phyloP scores from a whole-genome alignment of 2,329 filamentous ascomycete genomes.

The Tolypocladium cylindrosporum region DNA sequence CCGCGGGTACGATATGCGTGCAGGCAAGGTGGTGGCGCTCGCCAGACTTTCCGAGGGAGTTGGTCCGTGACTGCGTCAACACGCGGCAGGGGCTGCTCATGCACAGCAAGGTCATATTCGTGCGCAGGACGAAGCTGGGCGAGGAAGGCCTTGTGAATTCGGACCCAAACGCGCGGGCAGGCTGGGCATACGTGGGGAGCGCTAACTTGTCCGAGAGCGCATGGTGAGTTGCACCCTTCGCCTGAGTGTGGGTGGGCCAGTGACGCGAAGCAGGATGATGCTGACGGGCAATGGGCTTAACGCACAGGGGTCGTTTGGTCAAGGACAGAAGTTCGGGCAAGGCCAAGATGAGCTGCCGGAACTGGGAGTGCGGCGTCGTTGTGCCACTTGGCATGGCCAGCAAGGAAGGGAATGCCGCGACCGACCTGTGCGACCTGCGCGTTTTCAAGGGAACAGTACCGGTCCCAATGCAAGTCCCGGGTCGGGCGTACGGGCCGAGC shows the following conservation, averaged over 20 bases:
- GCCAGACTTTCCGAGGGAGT: conserved; percentile 56
- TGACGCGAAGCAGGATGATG: background rate
- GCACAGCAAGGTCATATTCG: conserved; percentile 71
- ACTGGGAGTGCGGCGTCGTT: conserved; percentile 93
- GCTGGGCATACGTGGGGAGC: conserved; percentile 82
- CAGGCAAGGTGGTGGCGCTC: conserved; percentile 62
- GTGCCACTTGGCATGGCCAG: conserved; percentile 40
- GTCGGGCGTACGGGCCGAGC: conserved; percentile 32
- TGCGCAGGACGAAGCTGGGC: conserved; percentile 18
- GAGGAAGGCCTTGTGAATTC: conserved; percentile 5
- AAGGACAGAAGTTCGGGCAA: conserved; percentile 57
- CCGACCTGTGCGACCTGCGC: conserved; percentile 11
- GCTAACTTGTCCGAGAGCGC: conserved; percentile 90
- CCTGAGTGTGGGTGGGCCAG: conserved; percentile 1
- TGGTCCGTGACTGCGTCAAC: conserved; percentile 69
- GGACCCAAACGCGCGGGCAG: conserved; percentile 13
- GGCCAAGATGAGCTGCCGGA: conserved; percentile 72
- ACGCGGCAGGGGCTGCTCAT: conserved; percentile 63
- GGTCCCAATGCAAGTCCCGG: conserved; percentile 55
- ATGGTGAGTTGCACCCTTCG: conserved; percentile 50
- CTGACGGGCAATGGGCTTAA: conserved; percentile 3
- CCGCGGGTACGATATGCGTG: conserved; percentile 76
- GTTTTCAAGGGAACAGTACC: conserved; percentile 48
- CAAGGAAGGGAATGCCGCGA: conserved; percentile 5
- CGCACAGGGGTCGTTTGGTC: conserved; percentile 63